Percentiles rank a stretch among this genome's conserved stretches.
Conservation (phyloP, 768 basidiomycete species). For the Trametes coccinea region DNA sequence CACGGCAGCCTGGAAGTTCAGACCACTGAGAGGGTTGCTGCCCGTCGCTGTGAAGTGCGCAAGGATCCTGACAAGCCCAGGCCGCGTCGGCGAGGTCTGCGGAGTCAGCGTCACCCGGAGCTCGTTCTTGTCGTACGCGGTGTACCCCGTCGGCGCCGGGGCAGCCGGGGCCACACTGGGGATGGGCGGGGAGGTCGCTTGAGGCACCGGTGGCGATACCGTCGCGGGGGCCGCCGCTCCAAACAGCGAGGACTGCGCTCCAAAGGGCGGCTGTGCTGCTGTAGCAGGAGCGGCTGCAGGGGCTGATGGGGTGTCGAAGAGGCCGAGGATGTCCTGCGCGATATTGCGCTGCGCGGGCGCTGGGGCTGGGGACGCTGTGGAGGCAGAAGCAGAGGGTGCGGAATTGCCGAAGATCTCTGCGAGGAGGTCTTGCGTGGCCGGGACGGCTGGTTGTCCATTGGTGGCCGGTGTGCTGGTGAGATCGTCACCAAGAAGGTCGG, state of each 20-base stretch:
- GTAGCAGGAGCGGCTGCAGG: not conserved
- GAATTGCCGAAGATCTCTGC: conserved; percentile 87
- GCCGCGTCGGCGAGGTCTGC: conserved; percentile 73
- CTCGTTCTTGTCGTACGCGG: conserved; percentile 90
- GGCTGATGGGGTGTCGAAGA: conserved; percentile 52
- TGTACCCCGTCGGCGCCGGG: conserved; percentile 65
- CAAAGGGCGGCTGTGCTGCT: not conserved
- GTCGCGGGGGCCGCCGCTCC: not conserved
- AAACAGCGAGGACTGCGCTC: conserved; percentile 13
- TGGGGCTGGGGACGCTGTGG: conserved; percentile 17
- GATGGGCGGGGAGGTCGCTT: conserved; percentile 39
- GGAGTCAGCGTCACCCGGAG: conserved; percentile 89
- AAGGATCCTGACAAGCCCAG: conserved; percentile 89
- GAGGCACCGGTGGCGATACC: conserved; percentile 24
- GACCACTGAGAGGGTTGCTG: conserved; percentile 48
- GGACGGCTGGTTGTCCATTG: conserved; percentile 46
- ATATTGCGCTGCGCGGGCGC: conserved; percentile 49
- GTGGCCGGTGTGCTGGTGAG: conserved; percentile 40
- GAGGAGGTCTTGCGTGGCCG: conserved; percentile 80
- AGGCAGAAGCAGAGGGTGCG: conserved; percentile 36
- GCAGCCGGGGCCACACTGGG: conserved; percentile 49
- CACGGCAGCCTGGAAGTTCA: conserved; percentile 97
- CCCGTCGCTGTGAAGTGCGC: conserved; percentile 81
- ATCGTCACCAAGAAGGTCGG: conserved; percentile 87
- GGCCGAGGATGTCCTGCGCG: conserved; percentile 88